Evolutionary conservation across 192 early-diverging fungal genomes (phyloP).

Genomic region (Linnemannia zychae): DNA sequence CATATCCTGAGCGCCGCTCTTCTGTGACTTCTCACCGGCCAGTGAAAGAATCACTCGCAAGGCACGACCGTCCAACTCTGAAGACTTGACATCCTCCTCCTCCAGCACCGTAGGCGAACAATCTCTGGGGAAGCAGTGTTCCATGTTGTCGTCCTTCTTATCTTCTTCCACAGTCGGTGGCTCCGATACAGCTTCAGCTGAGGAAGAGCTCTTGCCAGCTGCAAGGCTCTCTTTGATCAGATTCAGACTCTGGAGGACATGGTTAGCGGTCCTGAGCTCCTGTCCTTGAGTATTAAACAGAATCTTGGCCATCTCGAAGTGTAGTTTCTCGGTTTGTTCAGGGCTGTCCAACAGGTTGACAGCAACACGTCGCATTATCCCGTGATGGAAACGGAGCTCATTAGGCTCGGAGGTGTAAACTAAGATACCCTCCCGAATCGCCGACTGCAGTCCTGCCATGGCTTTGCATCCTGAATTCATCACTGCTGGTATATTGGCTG

Average conservation of each 20-base stretch:
- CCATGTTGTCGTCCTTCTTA: background rate
- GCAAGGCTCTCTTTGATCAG: slow-evolving; percentile 40
- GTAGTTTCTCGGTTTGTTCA: slow-evolving; percentile 35
- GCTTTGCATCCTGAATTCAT: slow-evolving; percentile 27
- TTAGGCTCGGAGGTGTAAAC: slow-evolving; percentile 37
- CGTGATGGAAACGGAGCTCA: slow-evolving; percentile 43
- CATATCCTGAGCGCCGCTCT: slow-evolving; percentile 54
- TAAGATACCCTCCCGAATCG: slow-evolving; percentile 42
- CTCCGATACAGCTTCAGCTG: background rate
- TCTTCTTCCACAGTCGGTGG: background rate
- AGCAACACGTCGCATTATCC: slow-evolving; percentile 48
- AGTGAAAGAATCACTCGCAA: slow-evolving; percentile 30
- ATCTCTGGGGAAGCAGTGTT: background rate
- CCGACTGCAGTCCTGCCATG: slow-evolving; percentile 47
- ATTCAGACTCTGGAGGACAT: slow-evolving; percentile 34
- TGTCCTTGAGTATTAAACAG: slow-evolving; percentile 31
- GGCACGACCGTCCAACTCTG: slow-evolving; percentile 10
- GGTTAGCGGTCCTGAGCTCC: slow-evolving; percentile 39
- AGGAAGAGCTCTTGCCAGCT: background rate
- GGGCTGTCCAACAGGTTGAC: slow-evolving; percentile 18
- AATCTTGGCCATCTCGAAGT: slow-evolving; percentile 45
- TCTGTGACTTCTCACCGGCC: slow-evolving; percentile 52
- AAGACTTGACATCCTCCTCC: background rate
- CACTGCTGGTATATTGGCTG: background rate
- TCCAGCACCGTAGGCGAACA: background rate